Percentiles rank a stretch among this genome's conserved stretches.
Conservation (phyloP, 2,329 filamentous ascomycete genomes). For the Aureobasidium subglaciale region DNA sequence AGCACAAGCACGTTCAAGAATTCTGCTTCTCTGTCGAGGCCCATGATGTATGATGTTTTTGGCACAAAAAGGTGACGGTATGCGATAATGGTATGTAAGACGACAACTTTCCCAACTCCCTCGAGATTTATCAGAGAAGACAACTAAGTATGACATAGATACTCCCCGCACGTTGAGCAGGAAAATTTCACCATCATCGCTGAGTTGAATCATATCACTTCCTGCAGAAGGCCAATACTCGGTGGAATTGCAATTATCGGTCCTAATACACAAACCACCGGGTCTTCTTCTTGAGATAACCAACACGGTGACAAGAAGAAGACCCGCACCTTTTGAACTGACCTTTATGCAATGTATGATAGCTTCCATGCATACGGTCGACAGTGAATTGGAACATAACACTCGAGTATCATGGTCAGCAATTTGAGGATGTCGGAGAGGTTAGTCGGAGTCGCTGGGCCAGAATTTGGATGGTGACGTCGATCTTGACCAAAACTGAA, state of each 20-base stretch:
- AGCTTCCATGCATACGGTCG: no score
- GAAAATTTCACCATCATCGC: constrained; percentile 11
- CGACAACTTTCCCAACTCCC: constrained; percentile 2
- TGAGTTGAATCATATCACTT: constrained; percentile 6
- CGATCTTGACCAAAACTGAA: not conserved
- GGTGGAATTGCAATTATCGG: constrained; percentile 10
- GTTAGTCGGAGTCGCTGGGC: not conserved
- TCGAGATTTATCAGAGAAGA: constrained; percentile 3
- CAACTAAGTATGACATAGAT: constrained; percentile 7
- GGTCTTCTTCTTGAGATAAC: not conserved
- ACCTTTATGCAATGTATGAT: no score
- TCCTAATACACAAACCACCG: constrained; percentile 6
- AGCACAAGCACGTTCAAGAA: constrained; percentile 37
- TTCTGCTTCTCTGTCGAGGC: constrained; percentile 13
- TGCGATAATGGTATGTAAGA: not conserved
- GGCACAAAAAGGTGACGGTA: not conserved
- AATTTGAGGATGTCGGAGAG: not conserved
- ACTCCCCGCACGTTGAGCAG: constrained; percentile 12
- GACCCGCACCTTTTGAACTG: no score
- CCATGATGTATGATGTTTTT: not conserved
- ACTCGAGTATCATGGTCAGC: no score
- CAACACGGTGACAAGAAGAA: no score
- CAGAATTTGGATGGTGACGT: no score
- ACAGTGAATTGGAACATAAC: no score
- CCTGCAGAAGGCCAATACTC: constrained; percentile 14